Percentiles rank a stretch among this genome's conserved stretches.
Conservation (phyloP, 2,329 filamentous ascomycete species). For the Sporothrix schenckii region DNA sequence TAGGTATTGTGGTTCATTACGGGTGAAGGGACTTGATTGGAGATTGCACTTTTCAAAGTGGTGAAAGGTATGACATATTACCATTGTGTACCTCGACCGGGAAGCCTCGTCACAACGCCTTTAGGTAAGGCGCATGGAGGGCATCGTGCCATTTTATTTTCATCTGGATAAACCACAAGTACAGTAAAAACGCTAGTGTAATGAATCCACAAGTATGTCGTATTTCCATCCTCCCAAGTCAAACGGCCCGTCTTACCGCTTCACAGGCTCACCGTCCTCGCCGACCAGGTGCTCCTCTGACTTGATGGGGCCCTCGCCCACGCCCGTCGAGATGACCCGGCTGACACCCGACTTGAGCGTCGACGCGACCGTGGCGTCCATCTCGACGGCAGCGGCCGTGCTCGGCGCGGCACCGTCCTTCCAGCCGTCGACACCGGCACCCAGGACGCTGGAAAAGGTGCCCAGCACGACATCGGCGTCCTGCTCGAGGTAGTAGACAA, state of each 20-base stretch:
- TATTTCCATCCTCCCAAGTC: not conserved
- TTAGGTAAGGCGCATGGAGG: too few species aligned
- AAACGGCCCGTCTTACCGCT: conserved; percentile 30
- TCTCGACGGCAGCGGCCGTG: conserved; percentile 56
- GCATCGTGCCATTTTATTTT: not conserved
- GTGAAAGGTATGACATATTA: too few species aligned
- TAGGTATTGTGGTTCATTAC: not conserved
- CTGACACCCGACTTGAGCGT: conserved; percentile 78
- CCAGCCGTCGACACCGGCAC: conserved; percentile 69
- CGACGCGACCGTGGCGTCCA: conserved; percentile 67
- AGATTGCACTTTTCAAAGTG: too few species aligned
- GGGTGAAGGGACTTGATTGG: too few species aligned
- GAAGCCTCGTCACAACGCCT: too few species aligned
- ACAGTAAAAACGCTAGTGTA: conserved; percentile 15
- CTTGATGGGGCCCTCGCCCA: conserved; percentile 84
- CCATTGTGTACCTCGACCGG: too few species aligned
- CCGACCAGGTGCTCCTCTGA: conserved; percentile 76
- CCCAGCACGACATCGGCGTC: conserved; percentile 74
- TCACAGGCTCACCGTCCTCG: conserved; percentile 61
- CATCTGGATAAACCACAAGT: conserved; percentile 18
- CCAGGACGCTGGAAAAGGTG: conserved; percentile 70
- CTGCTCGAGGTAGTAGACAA: conserved; percentile 90
- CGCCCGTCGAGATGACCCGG: conserved; percentile 85
- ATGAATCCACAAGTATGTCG: not conserved
- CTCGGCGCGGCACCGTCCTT: conserved; percentile 56